Percentiles rank a stretch among this genome's conserved stretches.
phyloP scores from a whole-genome alignment of 2,329 filamentous ascomycete genomes.

The Hypoxylon sp. region DNA sequence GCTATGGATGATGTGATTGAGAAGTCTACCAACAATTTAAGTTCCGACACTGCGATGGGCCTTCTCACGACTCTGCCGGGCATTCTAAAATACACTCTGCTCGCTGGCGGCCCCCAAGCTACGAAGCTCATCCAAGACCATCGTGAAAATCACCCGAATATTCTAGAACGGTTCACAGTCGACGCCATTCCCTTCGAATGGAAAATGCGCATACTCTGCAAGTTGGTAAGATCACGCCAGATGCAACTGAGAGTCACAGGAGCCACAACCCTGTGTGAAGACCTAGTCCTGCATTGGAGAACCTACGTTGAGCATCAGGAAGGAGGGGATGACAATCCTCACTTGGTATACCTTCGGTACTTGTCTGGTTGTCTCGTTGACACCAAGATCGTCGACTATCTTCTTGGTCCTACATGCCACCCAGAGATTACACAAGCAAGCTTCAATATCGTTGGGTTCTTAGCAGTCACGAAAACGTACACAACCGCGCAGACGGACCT shows the following conservation, averaged over 20 bases:
- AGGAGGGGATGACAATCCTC: constrained; percentile 52
- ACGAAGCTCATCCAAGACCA: constrained; percentile 52
- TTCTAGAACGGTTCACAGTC: constrained; percentile 56
- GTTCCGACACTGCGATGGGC: constrained; percentile 58
- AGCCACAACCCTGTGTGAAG: constrained; percentile 77
- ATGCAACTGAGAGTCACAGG: constrained; percentile 91
- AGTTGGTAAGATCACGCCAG: constrained; percentile 83
- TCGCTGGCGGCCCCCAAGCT: constrained; percentile 55
- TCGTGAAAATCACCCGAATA: constrained; percentile 54
- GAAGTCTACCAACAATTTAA: constrained; percentile 67
- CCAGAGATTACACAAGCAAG: constrained; percentile 88
- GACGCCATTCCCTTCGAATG: constrained; percentile 73
- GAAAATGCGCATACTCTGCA: constrained; percentile 77
- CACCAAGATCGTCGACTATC: constrained; percentile 83
- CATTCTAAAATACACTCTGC: constrained; percentile 60
- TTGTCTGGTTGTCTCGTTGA: constrained; percentile 77
- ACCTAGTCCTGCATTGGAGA: constrained; percentile 77
- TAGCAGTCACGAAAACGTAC: constrained; percentile 84
- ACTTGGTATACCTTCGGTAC: constrained; percentile 68
- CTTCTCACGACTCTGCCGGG: constrained; percentile 59
- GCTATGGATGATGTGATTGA: constrained; percentile 64
- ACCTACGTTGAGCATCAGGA: constrained; percentile 63
- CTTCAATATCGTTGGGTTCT: constrained; percentile 86
- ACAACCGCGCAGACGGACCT: constrained; percentile 78
- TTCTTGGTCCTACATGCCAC: constrained; percentile 91